Conservation (phyloP, 768 basidiomycete genomes). For the Russula dissimulans region DNA sequence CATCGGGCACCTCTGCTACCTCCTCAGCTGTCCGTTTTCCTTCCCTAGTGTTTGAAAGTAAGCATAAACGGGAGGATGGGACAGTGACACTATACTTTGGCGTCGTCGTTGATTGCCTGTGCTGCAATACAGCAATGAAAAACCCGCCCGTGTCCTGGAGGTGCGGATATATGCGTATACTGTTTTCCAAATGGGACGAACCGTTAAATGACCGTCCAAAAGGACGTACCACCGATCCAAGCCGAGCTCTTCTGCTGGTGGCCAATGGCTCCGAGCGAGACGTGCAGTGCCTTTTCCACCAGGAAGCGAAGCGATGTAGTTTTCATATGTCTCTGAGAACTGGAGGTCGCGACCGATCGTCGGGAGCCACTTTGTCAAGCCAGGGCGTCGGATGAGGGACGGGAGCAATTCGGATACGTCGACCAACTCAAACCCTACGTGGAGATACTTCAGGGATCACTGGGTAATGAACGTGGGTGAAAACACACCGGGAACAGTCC, state of each 20-base stretch:
- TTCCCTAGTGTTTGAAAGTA: constrained; percentile 24
- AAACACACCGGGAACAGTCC: constrained; percentile 51
- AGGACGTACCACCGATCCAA: constrained; percentile 62
- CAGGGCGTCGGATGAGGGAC: constrained; percentile 63
- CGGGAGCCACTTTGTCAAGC: constrained; percentile 72
- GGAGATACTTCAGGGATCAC: not conserved
- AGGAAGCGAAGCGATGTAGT: constrained; percentile 43
- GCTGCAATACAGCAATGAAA: constrained; percentile 85
- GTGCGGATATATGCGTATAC: constrained; percentile 88
- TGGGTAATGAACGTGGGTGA: not conserved
- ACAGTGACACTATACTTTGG: not conserved
- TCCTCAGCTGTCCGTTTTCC: constrained; percentile 46
- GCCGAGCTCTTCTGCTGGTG: constrained; percentile 49
- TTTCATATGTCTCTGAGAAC: constrained; percentile 51
- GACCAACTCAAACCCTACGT: constrained; percentile 63
- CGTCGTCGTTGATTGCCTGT: constrained; percentile 25
- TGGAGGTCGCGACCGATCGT: constrained; percentile 47
- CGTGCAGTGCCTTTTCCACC: constrained; percentile 48
- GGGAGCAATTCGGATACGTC: constrained; percentile 69
- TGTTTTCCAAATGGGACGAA: constrained; percentile 24
- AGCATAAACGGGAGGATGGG: not conserved
- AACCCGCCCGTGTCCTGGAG: constrained; percentile 96
- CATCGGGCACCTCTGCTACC: constrained; percentile 35
- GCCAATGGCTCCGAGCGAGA: constrained; percentile 71
- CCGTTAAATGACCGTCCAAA: not conserved